Percentiles rank a stretch among this genome's conserved stretches.
Evolutionary conservation across 805 yeast genomes (phyloP).

Genomic region (Yamadazyma kitorensis): DNA sequence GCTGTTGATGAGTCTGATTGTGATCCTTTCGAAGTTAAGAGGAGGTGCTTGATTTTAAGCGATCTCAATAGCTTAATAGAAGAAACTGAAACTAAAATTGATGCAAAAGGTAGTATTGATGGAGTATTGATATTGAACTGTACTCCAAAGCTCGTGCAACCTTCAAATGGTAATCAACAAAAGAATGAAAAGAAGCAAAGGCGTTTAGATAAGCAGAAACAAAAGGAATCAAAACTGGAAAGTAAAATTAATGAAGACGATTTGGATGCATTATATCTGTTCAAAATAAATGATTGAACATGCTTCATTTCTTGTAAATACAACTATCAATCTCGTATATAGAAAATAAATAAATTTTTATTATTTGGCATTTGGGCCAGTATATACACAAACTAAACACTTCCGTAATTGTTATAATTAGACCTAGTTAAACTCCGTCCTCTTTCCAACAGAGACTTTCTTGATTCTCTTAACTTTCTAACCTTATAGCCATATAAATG

Average conservation of each 20-base stretch:
- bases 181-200: slow-evolving; percentile 16
- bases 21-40: slow-evolving; percentile 18
- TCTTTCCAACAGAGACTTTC: slow-evolving; percentile 10
- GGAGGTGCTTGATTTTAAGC: slow-evolving; percentile 28
- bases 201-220: slow-evolving; percentile 5
- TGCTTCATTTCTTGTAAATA: slow-evolving; percentile 8
- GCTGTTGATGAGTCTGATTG: not conserved
- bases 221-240: slow-evolving; percentile 1
- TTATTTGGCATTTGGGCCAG: slow-evolving; percentile 15
- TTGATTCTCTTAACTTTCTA: slow-evolving; percentile 26
- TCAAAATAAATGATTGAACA: slow-evolving; percentile 35
- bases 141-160: slow-evolving; percentile 13
- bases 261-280: slow-evolving; percentile 38
- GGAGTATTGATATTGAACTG: slow-evolving; percentile 23
- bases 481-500: slow-evolving; percentile 43
- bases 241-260: slow-evolving; percentile 25
- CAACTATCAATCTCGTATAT: slow-evolving; percentile 1
- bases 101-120: slow-evolving; percentile 25
- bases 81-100: slow-evolving; percentile 27
- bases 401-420: slow-evolving; percentile 20
- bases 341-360: slow-evolving; percentile 1
- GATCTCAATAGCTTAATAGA: slow-evolving; percentile 24
- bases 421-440: slow-evolving; percentile 8
- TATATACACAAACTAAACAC: too few relatives aligned
- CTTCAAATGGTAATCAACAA: slow-evolving; percentile 11